Conservation (phyloP, 371 early-diverging fungal species). For the Entomophthora muscae region DNA sequence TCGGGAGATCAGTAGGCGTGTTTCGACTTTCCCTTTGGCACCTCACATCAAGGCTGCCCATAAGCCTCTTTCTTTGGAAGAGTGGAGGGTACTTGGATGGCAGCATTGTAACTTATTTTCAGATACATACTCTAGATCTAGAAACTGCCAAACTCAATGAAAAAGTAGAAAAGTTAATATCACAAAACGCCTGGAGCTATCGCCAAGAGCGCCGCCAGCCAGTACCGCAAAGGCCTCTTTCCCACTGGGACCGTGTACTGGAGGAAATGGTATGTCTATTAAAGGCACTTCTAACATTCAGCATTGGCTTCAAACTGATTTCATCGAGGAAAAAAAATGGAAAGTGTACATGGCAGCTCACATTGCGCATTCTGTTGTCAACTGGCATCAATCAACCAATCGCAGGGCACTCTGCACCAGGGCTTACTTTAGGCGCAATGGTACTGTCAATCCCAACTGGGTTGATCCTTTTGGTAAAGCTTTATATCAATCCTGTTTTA, state of each 20-base stretch:
- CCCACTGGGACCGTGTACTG: constrained; percentile 2
- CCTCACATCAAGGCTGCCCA: neutral
- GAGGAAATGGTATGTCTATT: neutral
- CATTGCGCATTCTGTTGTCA: neutral
- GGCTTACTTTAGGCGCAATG: neutral
- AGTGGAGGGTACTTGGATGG: neutral
- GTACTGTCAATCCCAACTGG: neutral
- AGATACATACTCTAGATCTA: neutral
- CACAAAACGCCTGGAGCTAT: neutral
- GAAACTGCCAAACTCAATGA: constrained; percentile 3
- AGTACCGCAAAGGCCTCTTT: neutral
- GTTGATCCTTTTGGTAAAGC: neutral
- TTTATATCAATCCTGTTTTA: neutral
- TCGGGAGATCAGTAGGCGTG: neutral
- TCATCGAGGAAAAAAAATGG: constrained; percentile 3
- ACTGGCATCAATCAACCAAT: neutral
- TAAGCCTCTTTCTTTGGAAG: neutral
- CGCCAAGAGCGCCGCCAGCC: neutral
- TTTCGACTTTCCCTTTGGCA: neutral
- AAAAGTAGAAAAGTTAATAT: constrained; percentile 1
- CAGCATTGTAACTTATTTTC: neutral
- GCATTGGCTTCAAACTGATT: constrained; percentile 3
- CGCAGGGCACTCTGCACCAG: neutral
- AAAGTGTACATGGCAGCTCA: neutral
- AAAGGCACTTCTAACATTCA: neutral